These are phyloP conservation scores for Solanum bulbocastanum DNA, from an alignment of 257 asterid species.

Conservation along the genomic window DNA sequence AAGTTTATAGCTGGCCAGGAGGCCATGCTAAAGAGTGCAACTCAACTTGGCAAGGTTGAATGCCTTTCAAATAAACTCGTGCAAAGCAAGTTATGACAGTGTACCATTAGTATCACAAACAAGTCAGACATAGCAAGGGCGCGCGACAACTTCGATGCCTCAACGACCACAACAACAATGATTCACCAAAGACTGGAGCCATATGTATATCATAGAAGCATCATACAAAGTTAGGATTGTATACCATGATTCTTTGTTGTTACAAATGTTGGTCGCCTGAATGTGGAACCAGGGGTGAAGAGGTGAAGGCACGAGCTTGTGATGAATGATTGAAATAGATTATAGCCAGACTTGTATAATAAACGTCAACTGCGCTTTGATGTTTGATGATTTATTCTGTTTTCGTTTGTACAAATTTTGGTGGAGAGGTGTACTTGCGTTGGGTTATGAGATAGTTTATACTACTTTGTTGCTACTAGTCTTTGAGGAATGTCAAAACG, in stretches of 20 bases:
- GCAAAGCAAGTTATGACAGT: constrained; percentile 59
- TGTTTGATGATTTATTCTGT: not conserved
- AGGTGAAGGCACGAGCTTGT: not conserved
- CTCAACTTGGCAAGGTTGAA: constrained; percentile 31
- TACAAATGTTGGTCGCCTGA: not conserved
- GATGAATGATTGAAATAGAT: not conserved
- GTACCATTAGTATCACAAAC: not conserved
- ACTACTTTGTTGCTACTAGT: not conserved
- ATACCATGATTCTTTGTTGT: not conserved
- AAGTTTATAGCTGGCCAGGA: constrained; percentile 71
- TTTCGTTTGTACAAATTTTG: not conserved
- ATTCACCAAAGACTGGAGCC: not conserved
- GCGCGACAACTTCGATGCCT: not conserved
- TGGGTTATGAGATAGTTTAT: not conserved
- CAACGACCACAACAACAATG: not conserved
- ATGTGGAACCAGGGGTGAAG: not conserved
- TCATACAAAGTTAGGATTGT: not conserved
- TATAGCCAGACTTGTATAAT: not conserved
- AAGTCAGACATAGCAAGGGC: not conserved
- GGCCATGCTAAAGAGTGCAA: constrained; percentile 34
- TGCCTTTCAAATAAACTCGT: constrained; percentile 21
- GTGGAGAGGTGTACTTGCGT: not conserved
- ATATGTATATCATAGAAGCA: not conserved
- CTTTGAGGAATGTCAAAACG: not conserved
- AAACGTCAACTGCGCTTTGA: not conserved